These are phyloP conservation scores for Eurotiales sp. DNA, from an alignment of 2,329 filamentous ascomycete genomes.

Conservation along the genomic window DNA sequence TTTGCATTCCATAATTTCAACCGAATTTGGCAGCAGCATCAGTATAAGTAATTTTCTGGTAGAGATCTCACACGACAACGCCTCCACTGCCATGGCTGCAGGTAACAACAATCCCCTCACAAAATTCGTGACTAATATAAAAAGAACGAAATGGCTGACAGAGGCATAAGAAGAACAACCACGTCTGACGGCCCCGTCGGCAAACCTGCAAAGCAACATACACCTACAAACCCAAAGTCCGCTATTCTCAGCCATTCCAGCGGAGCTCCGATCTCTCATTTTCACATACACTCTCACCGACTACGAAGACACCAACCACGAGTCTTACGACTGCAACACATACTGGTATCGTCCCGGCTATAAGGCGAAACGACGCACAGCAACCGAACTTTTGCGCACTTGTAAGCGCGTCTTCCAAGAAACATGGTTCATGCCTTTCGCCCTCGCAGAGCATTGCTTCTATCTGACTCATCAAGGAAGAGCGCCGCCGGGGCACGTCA, in stretches of 20 bases:
- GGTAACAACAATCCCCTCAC: background rate
- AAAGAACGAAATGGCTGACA: background rate
- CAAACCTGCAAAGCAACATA: slow-evolving; percentile 5
- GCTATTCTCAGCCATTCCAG: slow-evolving; percentile 41
- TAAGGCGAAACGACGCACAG: slow-evolving; percentile 33
- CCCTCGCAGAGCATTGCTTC: slow-evolving; percentile 37
- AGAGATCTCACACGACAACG: too few relatives aligned
- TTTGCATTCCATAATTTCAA: too few relatives aligned
- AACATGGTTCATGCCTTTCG: slow-evolving; percentile 43
- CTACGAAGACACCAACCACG: slow-evolving; percentile 28
- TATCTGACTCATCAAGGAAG: slow-evolving; percentile 33
- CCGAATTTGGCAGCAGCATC: too few relatives aligned
- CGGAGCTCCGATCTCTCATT: slow-evolving; percentile 49
- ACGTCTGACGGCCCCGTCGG: slow-evolving; percentile 1
- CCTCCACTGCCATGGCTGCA: background rate
- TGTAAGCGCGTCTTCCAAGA: slow-evolving; percentile 44
- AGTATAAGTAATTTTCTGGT: too few relatives aligned
- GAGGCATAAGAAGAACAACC: background rate
- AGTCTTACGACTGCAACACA: slow-evolving; percentile 27
- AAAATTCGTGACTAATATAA: too few relatives aligned
- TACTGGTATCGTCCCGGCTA: slow-evolving; percentile 43
- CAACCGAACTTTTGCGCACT: slow-evolving; percentile 39
- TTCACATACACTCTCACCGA: slow-evolving; percentile 42
- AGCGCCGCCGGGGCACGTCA: slow-evolving; percentile 24
- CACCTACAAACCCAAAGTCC: slow-evolving; percentile 18